These are phyloP conservation scores for Tulasnella sp. DNA, from an alignment of 768 basidiomycete species.

Conservation along the genomic window DNA sequence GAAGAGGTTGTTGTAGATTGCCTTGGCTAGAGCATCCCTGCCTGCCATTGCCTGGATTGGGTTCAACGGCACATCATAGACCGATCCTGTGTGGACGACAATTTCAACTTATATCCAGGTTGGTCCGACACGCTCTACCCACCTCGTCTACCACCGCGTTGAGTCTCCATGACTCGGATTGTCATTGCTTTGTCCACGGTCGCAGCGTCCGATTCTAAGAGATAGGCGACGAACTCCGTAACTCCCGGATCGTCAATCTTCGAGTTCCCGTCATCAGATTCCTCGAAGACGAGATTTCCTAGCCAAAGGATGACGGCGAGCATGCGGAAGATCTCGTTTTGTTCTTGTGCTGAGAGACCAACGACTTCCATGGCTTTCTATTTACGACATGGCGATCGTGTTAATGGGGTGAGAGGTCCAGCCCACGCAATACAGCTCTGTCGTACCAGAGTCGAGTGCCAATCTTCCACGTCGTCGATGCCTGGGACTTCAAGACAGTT, in stretches of 20 bases:
- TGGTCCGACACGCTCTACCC: slow-evolving; percentile 11
- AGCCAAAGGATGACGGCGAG: slow-evolving; percentile 91
- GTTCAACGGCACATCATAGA: slow-evolving; percentile 96
- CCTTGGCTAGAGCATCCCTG: slow-evolving; percentile 89
- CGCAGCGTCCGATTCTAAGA: slow-evolving; percentile 81
- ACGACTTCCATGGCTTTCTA: slow-evolving; percentile 93
- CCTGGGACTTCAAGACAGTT: slow-evolving; percentile 88
- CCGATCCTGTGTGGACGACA: slow-evolving; percentile 47
- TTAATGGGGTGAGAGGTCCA: not conserved
- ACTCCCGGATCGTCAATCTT: slow-evolving; percentile 74
- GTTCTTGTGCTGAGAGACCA: slow-evolving; percentile 79
- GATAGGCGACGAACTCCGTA: slow-evolving; percentile 91
- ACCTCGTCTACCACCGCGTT: slow-evolving; percentile 85
- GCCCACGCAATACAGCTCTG: not conserved
- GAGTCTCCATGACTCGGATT: slow-evolving; percentile 83
- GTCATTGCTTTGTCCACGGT: slow-evolving; percentile 85
- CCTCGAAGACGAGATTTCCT: slow-evolving; percentile 88
- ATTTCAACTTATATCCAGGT: not conserved
- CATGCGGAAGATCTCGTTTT: slow-evolving; percentile 89
- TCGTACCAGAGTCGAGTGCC: slow-evolving; percentile 75
- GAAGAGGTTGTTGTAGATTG: slow-evolving; percentile 96
- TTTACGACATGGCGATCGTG: slow-evolving; percentile 4
- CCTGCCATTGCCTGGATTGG: slow-evolving; percentile 85
- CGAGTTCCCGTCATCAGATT: slow-evolving; percentile 88
- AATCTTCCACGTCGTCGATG: slow-evolving; percentile 87